Conservation (phyloP, 1,284 basidiomycete species). For the Ceratobasidium sp. region DNA sequence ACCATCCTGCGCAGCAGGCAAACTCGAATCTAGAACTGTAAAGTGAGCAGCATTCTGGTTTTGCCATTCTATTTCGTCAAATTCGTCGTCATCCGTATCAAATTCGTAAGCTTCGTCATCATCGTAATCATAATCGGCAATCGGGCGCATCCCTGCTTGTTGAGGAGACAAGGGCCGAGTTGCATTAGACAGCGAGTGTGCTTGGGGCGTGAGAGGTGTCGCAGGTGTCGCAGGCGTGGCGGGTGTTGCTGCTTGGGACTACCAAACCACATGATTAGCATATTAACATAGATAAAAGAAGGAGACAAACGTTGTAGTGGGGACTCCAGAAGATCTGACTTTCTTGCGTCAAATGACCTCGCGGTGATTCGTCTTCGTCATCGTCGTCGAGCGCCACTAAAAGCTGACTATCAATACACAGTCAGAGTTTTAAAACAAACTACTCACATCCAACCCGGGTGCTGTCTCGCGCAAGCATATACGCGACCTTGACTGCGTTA, state of each 20-base stretch:
- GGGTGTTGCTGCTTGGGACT: slow-evolving; percentile 27
- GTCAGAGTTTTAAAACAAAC: background rate
- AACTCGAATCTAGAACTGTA: slow-evolving; percentile 84
- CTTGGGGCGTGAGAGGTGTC: slow-evolving; percentile 31
- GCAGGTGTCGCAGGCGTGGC: slow-evolving; percentile 35
- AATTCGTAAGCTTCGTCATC: slow-evolving; percentile 61
- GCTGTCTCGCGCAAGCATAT: slow-evolving; percentile 92
- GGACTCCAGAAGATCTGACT: slow-evolving; percentile 38
- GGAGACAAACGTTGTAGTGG: slow-evolving; percentile 15
- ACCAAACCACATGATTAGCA: background rate
- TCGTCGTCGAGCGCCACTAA: slow-evolving; percentile 51
- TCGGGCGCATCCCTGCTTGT: slow-evolving; percentile 38
- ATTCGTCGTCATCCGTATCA: slow-evolving; percentile 64
- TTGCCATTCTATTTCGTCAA: slow-evolving; percentile 57
- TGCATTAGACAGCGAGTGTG: background rate
- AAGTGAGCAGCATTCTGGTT: slow-evolving; percentile 61
- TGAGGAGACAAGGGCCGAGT: slow-evolving; percentile 27
- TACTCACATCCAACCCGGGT: slow-evolving; percentile 80
- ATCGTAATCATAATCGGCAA: slow-evolving; percentile 64
- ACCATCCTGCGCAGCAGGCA: slow-evolving; percentile 71
- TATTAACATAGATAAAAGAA: background rate
- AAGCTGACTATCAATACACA: background rate
- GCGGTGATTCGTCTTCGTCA: slow-evolving; percentile 51
- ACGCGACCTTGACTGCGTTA: slow-evolving; percentile 96
- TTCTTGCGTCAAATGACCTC: slow-evolving; percentile 29